A percentile compares a stretch with the other conserved stretches of the same genome.
Evolutionary conservation across 257 asterid species (phyloP).

Genomic region (Petunia axillaris): DNA sequence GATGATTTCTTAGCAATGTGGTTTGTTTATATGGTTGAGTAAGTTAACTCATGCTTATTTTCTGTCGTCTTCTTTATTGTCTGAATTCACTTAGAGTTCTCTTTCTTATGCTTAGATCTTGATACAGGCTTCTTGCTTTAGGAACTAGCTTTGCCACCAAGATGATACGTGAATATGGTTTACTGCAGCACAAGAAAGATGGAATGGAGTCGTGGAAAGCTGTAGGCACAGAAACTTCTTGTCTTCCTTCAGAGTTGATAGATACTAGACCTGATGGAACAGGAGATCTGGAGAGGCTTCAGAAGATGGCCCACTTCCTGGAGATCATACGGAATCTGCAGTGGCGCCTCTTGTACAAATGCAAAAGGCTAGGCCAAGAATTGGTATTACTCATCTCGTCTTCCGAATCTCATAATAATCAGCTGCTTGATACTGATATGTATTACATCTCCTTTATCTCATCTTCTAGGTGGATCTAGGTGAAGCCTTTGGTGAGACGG

Average conservation of each 20-base stretch:
- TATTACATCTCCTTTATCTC: slow-evolving; percentile 23
- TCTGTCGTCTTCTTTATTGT: slow-evolving; percentile 31
- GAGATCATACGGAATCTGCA: slow-evolving; percentile 78
- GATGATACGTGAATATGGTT: slow-evolving; percentile 71
- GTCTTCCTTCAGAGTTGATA: slow-evolving; percentile 42
- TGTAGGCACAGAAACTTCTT: slow-evolving; percentile 39
- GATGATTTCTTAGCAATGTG: slow-evolving; percentile 9
- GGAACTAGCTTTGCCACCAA: slow-evolving; percentile 78
- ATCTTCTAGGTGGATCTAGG: slow-evolving; percentile 56
- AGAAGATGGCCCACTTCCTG: slow-evolving; percentile 74
- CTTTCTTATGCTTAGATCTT: slow-evolving; percentile 36
- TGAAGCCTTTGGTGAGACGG: slow-evolving; percentile 46
- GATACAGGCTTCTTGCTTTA: slow-evolving; percentile 88
- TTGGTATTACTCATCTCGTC: slow-evolving; percentile 45
- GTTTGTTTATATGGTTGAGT: slow-evolving; percentile 15
- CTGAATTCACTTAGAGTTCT: slow-evolving; percentile 24
- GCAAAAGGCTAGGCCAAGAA: slow-evolving; percentile 66
- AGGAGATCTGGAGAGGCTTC: slow-evolving; percentile 55
- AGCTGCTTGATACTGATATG: slow-evolving; percentile 20
- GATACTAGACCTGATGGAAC: slow-evolving; percentile 45
- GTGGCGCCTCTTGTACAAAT: slow-evolving; percentile 63
- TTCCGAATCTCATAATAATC: slow-evolving; percentile 33
- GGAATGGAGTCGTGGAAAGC: slow-evolving; percentile 46
- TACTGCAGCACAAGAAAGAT: slow-evolving; percentile 64
- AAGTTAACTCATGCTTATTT: slow-evolving; percentile 23